phyloP scores from a whole-genome alignment of 495 filamentous ascomycete species.

The Xylaria acuta region DNA sequence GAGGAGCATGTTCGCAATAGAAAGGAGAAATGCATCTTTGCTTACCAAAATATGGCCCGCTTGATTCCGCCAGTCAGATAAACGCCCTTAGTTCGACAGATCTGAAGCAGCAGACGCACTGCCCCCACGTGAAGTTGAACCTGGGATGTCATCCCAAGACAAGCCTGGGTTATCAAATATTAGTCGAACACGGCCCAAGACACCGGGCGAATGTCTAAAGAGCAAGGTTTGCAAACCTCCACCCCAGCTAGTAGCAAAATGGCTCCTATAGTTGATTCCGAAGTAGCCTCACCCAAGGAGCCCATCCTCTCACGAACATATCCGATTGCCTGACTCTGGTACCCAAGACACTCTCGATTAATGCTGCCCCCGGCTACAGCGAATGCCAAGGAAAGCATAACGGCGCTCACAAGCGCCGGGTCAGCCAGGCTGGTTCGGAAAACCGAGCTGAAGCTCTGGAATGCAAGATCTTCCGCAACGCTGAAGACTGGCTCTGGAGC shows the following conservation, averaged over 20 bases:
- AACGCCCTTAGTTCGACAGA: conserved; percentile 28
- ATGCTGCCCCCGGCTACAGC: conserved; percentile 32
- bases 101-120: conserved; percentile 39
- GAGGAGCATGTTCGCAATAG: background rate
- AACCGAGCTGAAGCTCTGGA: conserved; percentile 45
- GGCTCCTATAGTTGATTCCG: conserved; percentile 48
- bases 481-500: conserved; percentile 45
- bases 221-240: conserved; percentile 36
- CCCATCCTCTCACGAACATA: conserved; percentile 44
- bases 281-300: conserved; percentile 34
- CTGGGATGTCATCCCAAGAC: conserved; percentile 38
- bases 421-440: conserved; percentile 42
- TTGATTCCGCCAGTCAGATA: conserved; percentile 46
- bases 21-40: background rate
- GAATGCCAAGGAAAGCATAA: conserved; percentile 46
- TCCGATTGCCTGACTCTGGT: conserved; percentile 40
- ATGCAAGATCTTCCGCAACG: conserved; percentile 43
- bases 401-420: conserved; percentile 45
- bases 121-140: conserved; percentile 48
- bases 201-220: background rate
- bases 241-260: conserved; percentile 48
- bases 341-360: conserved; percentile 41
- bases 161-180: conserved; percentile 23
- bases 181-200: background rate
- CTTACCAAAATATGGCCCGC: conserved; percentile 50